Evolutionary conservation across 2,329 filamentous ascomycete species (phyloP).

Genomic region (Lachnellula hyalina): DNA sequence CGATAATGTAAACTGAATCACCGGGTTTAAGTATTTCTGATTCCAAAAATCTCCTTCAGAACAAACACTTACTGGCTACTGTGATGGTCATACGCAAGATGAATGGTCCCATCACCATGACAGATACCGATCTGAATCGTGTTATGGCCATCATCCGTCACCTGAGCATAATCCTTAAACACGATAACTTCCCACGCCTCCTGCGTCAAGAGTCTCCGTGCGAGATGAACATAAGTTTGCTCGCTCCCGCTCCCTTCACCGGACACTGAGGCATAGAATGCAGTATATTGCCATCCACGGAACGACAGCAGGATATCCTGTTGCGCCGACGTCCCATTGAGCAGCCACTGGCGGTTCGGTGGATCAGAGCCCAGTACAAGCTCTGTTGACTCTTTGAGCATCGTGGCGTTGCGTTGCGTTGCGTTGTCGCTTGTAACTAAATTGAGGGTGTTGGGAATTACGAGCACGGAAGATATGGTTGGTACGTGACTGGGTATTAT

Average conservation of each 20-base stretch:
- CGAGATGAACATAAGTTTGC: conserved; percentile 16
- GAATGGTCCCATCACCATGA: conserved; percentile 22
- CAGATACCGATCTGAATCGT: conserved; percentile 24
- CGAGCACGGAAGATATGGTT: too few species aligned
- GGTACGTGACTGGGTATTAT: too few species aligned
- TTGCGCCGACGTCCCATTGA: conserved; percentile 3
- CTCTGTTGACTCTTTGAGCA: too few species aligned
- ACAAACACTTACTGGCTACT: conserved; percentile 18
- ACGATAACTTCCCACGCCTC: conserved; percentile 16
- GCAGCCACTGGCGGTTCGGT: too few species aligned
- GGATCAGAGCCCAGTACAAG: too few species aligned
- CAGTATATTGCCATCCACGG: conserved; percentile 21
- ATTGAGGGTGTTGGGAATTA: too few species aligned
- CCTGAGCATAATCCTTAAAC: conserved; percentile 22
- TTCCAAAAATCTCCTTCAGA: too few species aligned
- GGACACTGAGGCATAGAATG: conserved; percentile 15
- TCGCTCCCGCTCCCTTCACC: not conserved
- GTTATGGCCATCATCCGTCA: conserved; percentile 24
- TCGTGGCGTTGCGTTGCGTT: too few species aligned
- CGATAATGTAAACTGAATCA: too few species aligned
- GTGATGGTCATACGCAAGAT: conserved; percentile 25
- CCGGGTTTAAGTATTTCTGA: too few species aligned
- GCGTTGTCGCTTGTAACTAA: too few species aligned
- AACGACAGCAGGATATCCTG: conserved; percentile 22
- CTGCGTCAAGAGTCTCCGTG: not conserved